A percentile compares a stretch with the other conserved stretches of the same genome.
These are phyloP conservation scores for Halenospora varia DNA, from an alignment of 495 filamentous ascomycete genomes.

Conservation along the genomic window DNA sequence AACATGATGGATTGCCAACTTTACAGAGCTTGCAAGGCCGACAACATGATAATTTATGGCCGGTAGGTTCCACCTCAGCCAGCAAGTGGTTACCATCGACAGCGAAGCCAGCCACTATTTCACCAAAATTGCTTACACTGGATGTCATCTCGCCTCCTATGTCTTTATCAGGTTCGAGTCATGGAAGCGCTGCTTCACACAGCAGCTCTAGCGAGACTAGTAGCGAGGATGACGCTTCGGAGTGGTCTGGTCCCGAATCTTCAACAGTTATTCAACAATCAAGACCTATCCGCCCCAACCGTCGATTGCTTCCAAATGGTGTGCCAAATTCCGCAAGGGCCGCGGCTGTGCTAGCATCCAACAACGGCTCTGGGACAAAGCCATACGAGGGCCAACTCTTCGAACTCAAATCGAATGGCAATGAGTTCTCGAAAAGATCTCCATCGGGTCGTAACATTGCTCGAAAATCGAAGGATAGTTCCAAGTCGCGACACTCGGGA, in stretches of 20 bases:
- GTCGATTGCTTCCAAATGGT: slow-evolving; percentile 15
- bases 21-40: neutral
- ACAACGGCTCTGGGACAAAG: slow-evolving; percentile 4
- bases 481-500: neutral
- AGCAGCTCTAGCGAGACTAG: slow-evolving; percentile 10
- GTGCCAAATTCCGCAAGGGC: slow-evolving; percentile 1
- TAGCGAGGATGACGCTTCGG: slow-evolving; percentile 8
- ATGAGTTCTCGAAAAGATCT: neutral
- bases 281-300: neutral
- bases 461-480: neutral
- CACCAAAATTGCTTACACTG: slow-evolving; percentile 21
- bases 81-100: slow-evolving; percentile 11
- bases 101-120: slow-evolving; percentile 10
- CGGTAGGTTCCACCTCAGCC: neutral
- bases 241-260: slow-evolving; percentile 8
- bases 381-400: slow-evolving; percentile 2
- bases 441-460: neutral
- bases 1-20: slow-evolving; percentile 13
- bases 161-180: slow-evolving; percentile 20
- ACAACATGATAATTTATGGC: slow-evolving; percentile 10
- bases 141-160: slow-evolving; percentile 7
- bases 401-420: slow-evolving; percentile 3
- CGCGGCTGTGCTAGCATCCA: slow-evolving; percentile 6
- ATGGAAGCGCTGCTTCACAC: neutral
- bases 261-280: slow-evolving; percentile 4